Evolutionary conservation across 768 basidiomycete genomes (phyloP).

Genomic region (Leccinum imitatum): DNA sequence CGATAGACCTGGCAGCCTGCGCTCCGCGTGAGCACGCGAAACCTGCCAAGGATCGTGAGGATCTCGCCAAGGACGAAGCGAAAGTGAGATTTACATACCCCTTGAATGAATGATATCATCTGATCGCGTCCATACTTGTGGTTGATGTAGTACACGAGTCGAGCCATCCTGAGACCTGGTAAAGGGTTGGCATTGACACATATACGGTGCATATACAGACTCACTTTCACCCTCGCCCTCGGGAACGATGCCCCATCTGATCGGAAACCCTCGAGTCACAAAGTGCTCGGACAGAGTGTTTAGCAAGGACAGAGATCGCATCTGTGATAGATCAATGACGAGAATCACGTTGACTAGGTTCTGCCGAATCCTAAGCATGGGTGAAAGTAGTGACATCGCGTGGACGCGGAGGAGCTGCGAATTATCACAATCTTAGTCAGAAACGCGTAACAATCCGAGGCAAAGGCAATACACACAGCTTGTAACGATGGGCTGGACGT

Average conservation of each 20-base stretch:
- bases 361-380: conserved; percentile 67
- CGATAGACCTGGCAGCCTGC: conserved; percentile 35
- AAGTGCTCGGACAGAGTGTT: conserved; percentile 63
- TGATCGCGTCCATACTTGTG: conserved; percentile 59
- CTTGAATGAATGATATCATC: conserved; percentile 60
- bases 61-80: background rate
- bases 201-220: background rate
- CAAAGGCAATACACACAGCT: conserved; percentile 37
- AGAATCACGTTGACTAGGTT: conserved; percentile 88
- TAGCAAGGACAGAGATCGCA: conserved; percentile 60
- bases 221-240: conserved; percentile 47
- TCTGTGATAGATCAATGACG: conserved; percentile 74
- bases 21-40: conserved; percentile 35
- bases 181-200: conserved; percentile 1
- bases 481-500: conserved; percentile 51
- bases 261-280: conserved; percentile 69
- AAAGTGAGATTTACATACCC: conserved; percentile 35
- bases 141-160: conserved; percentile 66
- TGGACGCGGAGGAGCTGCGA: conserved; percentile 29
- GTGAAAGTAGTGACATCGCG: conserved; percentile 62
- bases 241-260: conserved; percentile 86
- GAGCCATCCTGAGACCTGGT: conserved; percentile 67
- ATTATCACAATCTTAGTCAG: conserved; percentile 4
- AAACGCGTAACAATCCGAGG: background rate
- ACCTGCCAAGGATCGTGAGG: conserved; percentile 32